Evolutionary conservation across 345 rosid species (phyloP).

Genomic region (Citrus maxima): DNA sequence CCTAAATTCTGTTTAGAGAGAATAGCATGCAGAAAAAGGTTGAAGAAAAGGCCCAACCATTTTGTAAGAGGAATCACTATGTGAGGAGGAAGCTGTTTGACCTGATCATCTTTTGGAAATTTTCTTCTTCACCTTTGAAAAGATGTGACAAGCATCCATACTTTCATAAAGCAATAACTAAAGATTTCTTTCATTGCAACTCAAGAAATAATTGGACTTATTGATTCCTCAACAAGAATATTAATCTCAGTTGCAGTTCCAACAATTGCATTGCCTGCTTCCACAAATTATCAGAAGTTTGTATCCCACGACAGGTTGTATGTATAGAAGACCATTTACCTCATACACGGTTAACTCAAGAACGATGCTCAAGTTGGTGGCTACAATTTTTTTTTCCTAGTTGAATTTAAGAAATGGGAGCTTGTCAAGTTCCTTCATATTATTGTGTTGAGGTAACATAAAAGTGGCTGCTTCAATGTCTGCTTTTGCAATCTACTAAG

Average conservation of each 20-base stretch:
- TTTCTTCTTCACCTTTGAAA: slow-evolving; percentile 31
- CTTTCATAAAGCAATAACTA: slow-evolving; percentile 34
- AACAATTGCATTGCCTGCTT: neutral
- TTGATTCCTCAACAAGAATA: slow-evolving; percentile 36
- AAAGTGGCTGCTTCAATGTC: neutral
- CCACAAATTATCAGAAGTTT: neutral
- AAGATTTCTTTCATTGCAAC: slow-evolving; percentile 16
- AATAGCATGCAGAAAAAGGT: slow-evolving; percentile 39
- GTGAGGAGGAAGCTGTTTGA: slow-evolving; percentile 35
- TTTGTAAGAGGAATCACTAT: slow-evolving; percentile 33
- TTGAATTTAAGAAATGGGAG: neutral
- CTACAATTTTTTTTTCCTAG: neutral
- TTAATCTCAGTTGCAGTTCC: slow-evolving; percentile 2
- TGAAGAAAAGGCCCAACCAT: slow-evolving; percentile 25
- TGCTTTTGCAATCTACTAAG: neutral
- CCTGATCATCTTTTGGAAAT: slow-evolving; percentile 41
- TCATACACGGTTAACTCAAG: neutral
- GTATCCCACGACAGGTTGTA: slow-evolving; percentile 4
- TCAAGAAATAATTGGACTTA: slow-evolving; percentile 36
- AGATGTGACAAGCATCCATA: slow-evolving; percentile 41
- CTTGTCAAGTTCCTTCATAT: neutral
- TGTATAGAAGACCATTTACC: neutral
- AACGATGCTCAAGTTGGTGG: neutral
- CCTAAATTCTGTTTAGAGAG: slow-evolving; percentile 27
- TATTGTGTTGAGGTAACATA: neutral